Base-by-base conservation (phyloP, 805 yeast genomes). In the Sugiyamaella lignohabitans region DNA sequence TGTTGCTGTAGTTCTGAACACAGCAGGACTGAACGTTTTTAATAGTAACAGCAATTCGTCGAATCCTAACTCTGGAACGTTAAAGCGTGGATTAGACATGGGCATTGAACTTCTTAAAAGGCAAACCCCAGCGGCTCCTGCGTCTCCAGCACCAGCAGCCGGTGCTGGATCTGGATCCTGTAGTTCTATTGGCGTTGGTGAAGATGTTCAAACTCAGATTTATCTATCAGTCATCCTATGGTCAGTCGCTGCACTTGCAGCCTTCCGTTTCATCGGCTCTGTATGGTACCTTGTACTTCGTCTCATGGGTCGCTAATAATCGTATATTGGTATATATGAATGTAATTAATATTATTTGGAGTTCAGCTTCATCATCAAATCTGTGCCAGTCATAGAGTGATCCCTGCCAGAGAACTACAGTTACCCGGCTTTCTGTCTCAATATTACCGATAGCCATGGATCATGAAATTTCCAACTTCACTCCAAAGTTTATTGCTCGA, bases 221-320 rank as follows among this genome's bases (percentile, higher is more conserved):
- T 91, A 87, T 62, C 74, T 91, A 63, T 78, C 93, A 3, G 87
- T 91, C 24, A 82, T 91, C 40, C 70, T 91, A 54, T 91, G 98
- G 96, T 68, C 89, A 32, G 98, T 91, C 38, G 96, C 96, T 3
- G 85, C 82, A 22, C 76, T 87, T 73, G 96, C 98, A 0, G 74
- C 82, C 4, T 82, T 87, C 63, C 72, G 97, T 52, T 83, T 91
- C 54, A 43, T 82, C 22, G 96, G 97, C 1, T 79, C 94, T 54
- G 62, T 75, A 1, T 59, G 75, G 35, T 91, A 80, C 60, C 66
- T 87, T 59, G 44, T 72, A 47, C 54, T 53, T 53, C 57, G 64
- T 42, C 43, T 63, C 18, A 52, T 67, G 45, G 60, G 67, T 3
- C 53, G 56, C 24, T 64, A 56, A 35, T 18, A 27, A 14, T 27